Conservation (phyloP, 257 asterid genomes). For the Asclepias syriaca region DNA sequence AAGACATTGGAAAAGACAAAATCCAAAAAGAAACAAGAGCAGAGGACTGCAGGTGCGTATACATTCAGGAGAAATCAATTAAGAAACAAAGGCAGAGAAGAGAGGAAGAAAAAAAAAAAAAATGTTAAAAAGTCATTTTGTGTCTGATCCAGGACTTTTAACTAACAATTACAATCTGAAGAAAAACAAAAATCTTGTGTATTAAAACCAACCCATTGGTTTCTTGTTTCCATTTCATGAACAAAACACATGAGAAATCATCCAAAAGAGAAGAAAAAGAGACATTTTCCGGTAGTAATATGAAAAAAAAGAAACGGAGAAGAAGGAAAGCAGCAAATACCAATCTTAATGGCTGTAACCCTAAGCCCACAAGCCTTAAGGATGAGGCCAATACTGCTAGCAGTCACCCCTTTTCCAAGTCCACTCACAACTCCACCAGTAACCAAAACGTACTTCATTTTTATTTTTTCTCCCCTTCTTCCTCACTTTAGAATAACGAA, state of each 20-base stretch:
- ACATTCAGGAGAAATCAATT: background rate
- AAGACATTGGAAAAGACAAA: conserved; percentile 4
- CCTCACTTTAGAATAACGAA: background rate
- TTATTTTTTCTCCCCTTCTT: background rate
- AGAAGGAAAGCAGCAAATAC: conserved; percentile 24
- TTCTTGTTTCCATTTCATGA: conserved; percentile 3
- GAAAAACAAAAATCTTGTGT: background rate
- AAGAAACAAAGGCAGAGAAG: background rate
- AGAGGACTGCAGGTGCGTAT: background rate
- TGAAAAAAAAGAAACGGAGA: background rate
- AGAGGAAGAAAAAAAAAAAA: background rate
- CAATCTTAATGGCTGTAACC: conserved; percentile 88
- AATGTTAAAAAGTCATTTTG: background rate
- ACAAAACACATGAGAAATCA: background rate
- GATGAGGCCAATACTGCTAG: conserved; percentile 91
- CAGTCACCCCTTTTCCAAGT: conserved; percentile 94
- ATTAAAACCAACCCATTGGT: background rate
- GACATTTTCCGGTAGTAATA: background rate
- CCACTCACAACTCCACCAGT: conserved; percentile 98
- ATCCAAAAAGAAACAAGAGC: background rate
- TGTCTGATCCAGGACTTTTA: conserved; percentile 17
- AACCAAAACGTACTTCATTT: conserved; percentile 91
- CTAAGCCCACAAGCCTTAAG: conserved; percentile 90
- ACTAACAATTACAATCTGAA: background rate
- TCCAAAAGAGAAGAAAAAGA: background rate